These are phyloP conservation scores for Dentipellis sp. DNA, from an alignment of 768 basidiomycete genomes.

Conservation along the genomic window DNA sequence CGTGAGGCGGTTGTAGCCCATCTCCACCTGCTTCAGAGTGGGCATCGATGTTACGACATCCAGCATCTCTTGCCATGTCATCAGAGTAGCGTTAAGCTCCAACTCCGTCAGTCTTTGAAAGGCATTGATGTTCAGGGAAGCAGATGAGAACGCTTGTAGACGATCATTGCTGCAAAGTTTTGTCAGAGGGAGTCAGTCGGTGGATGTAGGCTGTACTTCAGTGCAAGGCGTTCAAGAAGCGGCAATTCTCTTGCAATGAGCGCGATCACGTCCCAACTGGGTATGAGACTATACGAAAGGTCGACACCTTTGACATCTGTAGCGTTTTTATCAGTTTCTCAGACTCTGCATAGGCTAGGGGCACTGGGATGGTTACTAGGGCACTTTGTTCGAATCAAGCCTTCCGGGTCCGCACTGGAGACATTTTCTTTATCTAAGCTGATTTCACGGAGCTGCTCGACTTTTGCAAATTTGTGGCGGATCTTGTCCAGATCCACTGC, in stretches of 20 bases:
- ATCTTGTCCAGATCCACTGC: conserved; percentile 79
- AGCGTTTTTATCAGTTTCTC: not conserved
- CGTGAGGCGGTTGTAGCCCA: conserved; percentile 59
- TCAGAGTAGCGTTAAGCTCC: conserved; percentile 65
- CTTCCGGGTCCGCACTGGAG: conserved; percentile 37
- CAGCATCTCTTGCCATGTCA: conserved; percentile 62
- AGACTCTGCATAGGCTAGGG: too few species aligned
- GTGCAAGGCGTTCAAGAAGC: conserved; percentile 49
- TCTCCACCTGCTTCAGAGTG: conserved; percentile 44
- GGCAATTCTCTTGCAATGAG: conserved; percentile 54
- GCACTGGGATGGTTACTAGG: conserved; percentile 41
- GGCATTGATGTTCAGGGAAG: conserved; percentile 24
- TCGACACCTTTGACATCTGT: conserved; percentile 51
- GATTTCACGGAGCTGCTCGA: conserved; percentile 64
- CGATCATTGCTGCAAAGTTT: conserved; percentile 38
- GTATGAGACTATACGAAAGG: conserved; percentile 66
- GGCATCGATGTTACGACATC: conserved; percentile 44
- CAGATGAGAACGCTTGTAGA: conserved; percentile 32
- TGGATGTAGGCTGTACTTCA: conserved; percentile 56
- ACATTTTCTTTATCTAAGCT: conserved; percentile 71
- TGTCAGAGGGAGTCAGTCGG: conserved; percentile 10
- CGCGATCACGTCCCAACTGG: conserved; percentile 62
- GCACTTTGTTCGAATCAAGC: conserved; percentile 47
- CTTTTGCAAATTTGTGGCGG: conserved; percentile 52
- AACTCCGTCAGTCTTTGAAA: conserved; percentile 53